Evolutionary conservation across 805 yeast genomes (phyloP).

Genomic region (Ogataea paraovalis): DNA sequence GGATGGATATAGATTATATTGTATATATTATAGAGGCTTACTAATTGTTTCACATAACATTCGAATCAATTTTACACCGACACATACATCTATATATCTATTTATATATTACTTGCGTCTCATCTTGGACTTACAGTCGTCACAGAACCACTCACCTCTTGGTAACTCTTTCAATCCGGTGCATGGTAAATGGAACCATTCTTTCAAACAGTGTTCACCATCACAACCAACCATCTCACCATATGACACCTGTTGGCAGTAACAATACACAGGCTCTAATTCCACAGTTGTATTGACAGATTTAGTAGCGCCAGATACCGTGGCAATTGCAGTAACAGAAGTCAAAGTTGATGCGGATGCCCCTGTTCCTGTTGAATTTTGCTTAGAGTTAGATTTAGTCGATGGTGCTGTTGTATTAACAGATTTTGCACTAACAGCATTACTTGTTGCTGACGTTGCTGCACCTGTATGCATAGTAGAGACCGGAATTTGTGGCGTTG

Average conservation of each 20-base stretch:
- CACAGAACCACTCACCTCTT: conserved; percentile 80
- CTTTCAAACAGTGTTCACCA: conserved; percentile 85
- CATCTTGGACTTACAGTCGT: conserved; percentile 46
- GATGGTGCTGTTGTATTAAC: conserved; percentile 2
- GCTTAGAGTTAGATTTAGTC: conserved; percentile 6
- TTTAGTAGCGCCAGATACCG: neutral
- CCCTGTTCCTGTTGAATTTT: neutral
- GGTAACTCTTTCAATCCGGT: conserved; percentile 85
- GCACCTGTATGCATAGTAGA: neutral
- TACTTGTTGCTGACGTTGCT: too few species aligned
- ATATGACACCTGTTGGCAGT: conserved; percentile 93
- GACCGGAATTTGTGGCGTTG: neutral
- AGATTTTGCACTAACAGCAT: neutral
- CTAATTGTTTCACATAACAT: too few species aligned
- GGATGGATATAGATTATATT: too few species aligned
- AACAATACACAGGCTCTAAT: conserved; percentile 83
- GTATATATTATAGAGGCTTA: too few species aligned
- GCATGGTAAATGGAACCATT: conserved; percentile 96
- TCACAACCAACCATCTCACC: conserved; percentile 99
- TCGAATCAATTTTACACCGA: neutral
- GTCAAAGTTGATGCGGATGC: neutral
- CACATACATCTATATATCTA: neutral
- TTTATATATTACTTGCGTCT: conserved; percentile 4
- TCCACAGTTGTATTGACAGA: conserved; percentile 11
- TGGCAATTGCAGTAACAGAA: neutral